Base-by-base conservation (phyloP, 495 filamentous ascomycete genomes). In the Aeminium ludgeri region DNA sequence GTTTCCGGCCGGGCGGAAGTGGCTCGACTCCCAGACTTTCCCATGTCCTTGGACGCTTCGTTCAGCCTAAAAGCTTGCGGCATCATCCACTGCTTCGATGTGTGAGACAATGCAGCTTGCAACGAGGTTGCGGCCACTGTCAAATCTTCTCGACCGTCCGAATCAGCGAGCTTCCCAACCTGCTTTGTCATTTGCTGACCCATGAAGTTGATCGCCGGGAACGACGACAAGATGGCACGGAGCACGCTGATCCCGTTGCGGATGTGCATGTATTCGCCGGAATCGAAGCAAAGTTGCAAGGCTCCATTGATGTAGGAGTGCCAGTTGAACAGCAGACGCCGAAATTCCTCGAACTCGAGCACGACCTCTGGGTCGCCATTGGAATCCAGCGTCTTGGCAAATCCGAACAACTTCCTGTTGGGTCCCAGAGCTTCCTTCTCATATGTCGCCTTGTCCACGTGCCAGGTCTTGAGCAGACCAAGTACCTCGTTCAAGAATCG, bases 181-280 rank as follows among this genome's bases (percentile, higher is more conserved):
- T 70, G 70, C 34, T 65, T 65, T 13, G 78, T 57, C 53, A 91
- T 77, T 30, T 74, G 68, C 19, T 70, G 68, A 16, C 82, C 89
- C 64, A 86, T 84, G 65, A 81, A 86, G 50, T 89, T 86, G 33
- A 96, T 74, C 11, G 73, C 73, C 18, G 91, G 91, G 69, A 91
- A 96, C 51, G 74, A 66, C 20, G 80, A 72, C 25, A 78, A 68
- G 30, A 91, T 66, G 6, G 73, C 69, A 55, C 89, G 93, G 39
- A 95, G 66, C n/a, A 96, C 63, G 41, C 77, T 86, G 49, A 95
- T 91, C 25, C 86, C 82, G 55, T 99, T 99, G 10, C 84, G 74
- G 54, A 96, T 93, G 56, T 94, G 86, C 85, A 94, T 96, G 69
- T 89, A 99, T 55, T 99, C 86, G 45, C 69, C 74, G 13, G 34